phyloP scores from a whole-genome alignment of 129 eudicot species.

The Lonicera japonica region DNA sequence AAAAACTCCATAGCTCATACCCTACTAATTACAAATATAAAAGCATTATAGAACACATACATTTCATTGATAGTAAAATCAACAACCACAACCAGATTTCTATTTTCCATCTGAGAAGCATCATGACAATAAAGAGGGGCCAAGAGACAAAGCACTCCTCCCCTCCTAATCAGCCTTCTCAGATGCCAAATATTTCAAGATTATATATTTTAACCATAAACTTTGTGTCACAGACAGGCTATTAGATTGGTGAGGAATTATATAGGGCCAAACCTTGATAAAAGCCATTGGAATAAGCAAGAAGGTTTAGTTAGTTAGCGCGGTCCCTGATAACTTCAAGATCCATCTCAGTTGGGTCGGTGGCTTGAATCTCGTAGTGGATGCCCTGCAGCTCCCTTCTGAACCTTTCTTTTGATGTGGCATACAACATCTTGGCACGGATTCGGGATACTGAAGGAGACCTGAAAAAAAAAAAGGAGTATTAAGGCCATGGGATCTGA shows the following conservation, averaged over 20 bases:
- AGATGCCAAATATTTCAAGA: conserved; percentile 15
- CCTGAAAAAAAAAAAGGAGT: conserved; percentile 19
- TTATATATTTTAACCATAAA: conserved; percentile 1
- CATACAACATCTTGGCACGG: conserved; percentile 61
- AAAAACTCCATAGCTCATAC: no score
- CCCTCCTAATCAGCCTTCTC: conserved; percentile 33
- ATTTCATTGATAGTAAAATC: not conserved
- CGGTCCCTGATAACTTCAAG: conserved; percentile 54
- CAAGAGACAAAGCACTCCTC: not conserved
- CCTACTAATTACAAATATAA: no score
- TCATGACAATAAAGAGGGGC: conserved; percentile 6
- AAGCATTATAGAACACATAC: not conserved
- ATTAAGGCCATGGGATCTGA: no score
- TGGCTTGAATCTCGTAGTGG: conserved; percentile 69
- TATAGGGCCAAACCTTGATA: no score
- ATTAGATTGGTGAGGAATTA: no score
- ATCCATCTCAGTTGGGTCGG: conserved; percentile 63
- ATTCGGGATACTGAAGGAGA: conserved; percentile 43
- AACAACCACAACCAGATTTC: not conserved
- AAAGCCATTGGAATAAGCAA: not conserved
- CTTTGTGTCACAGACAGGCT: conserved; percentile 10
- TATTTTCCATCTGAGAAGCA: conserved; percentile 7
- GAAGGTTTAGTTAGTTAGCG: conserved; percentile 24
- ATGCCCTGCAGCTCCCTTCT: conserved; percentile 54
- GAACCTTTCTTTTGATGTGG: conserved; percentile 49